A percentile compares a stretch with the other conserved stretches of the same genome.
phyloP scores from a whole-genome alignment of 768 basidiomycete genomes.

The Rickenella mellea region DNA sequence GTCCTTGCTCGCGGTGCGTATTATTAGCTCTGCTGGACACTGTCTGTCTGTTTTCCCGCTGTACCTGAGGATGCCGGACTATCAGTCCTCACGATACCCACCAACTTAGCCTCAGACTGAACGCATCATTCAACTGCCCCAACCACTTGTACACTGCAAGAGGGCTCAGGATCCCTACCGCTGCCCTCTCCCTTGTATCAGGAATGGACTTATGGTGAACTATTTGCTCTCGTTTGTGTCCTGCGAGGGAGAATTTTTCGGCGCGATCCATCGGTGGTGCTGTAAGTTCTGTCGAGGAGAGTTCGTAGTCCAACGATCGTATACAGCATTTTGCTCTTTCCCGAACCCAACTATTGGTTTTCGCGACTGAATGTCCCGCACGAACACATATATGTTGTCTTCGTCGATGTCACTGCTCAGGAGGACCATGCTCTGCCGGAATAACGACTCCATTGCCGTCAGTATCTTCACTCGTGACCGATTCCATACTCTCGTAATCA shows the following conservation, averaged over 20 bases:
- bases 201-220: slow-evolving; percentile 14
- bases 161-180: slow-evolving; percentile 55
- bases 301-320: slow-evolving; percentile 6
- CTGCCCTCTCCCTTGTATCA: slow-evolving; percentile 19
- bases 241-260: slow-evolving; percentile 3
- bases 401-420: slow-evolving; percentile 49
- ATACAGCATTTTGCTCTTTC: slow-evolving; percentile 8
- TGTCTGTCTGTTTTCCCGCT: slow-evolving; percentile 17
- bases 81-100: too few relatives aligned
- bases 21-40: slow-evolving; percentile 9
- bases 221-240: slow-evolving; percentile 7
- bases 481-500: not conserved
- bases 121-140: slow-evolving; percentile 57
- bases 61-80: slow-evolving; percentile 25
- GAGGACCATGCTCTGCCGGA: slow-evolving; percentile 28
- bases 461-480: not conserved
- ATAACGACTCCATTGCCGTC: not conserved
- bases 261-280: not conserved
- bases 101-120: slow-evolving; percentile 54
- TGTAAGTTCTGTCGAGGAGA: not conserved
- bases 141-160: slow-evolving; percentile 58
- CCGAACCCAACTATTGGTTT: slow-evolving; percentile 39
- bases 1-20: not conserved
- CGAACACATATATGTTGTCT: slow-evolving; percentile 70
- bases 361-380: slow-evolving; percentile 65